Conservation (phyloP, 768 basidiomycete genomes). For the Mycena galericulata region DNA sequence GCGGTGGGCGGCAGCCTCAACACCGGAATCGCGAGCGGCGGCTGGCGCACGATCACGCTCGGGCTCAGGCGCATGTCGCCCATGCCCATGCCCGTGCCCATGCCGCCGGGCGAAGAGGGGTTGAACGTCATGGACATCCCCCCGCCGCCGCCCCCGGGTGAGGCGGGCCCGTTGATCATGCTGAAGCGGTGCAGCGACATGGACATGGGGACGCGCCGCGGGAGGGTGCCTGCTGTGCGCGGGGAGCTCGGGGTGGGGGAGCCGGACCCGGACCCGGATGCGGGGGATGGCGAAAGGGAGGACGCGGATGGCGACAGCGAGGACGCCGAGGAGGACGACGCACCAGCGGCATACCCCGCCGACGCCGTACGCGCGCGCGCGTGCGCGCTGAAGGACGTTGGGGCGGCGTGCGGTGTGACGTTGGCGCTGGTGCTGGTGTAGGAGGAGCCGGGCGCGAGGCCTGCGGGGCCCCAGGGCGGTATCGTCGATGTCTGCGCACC, state of each 20-base stretch:
- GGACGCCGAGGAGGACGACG: constrained; percentile 6
- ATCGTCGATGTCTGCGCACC: not conserved
- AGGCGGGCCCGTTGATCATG: constrained; percentile 36
- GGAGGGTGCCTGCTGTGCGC: constrained; percentile 13
- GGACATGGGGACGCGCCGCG: constrained; percentile 25
- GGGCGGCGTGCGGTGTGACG: no score
- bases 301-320: not conserved
- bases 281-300: not conserved
- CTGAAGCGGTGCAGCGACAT: constrained; percentile 26
- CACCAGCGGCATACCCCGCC: constrained; percentile 9
- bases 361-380: constrained; percentile 25
- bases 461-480: constrained; percentile 17
- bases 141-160: not conserved
- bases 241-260: no score
- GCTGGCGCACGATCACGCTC: constrained; percentile 29
- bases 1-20: constrained; percentile 6
- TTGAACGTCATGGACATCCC: not conserved
- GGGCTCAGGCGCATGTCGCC: constrained; percentile 29
- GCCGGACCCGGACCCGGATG: not conserved
- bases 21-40: constrained; percentile 30
- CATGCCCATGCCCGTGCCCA: not conserved
- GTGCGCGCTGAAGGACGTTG: not conserved
- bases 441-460: not conserved
- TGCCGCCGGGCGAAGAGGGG: constrained; percentile 11
- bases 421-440: no score